Evolutionary conservation across 371 early-diverging fungal species (phyloP), one percentile per base, ranked within the genome.

Genomic region (Syncephalastrum racemosum): DNA sequence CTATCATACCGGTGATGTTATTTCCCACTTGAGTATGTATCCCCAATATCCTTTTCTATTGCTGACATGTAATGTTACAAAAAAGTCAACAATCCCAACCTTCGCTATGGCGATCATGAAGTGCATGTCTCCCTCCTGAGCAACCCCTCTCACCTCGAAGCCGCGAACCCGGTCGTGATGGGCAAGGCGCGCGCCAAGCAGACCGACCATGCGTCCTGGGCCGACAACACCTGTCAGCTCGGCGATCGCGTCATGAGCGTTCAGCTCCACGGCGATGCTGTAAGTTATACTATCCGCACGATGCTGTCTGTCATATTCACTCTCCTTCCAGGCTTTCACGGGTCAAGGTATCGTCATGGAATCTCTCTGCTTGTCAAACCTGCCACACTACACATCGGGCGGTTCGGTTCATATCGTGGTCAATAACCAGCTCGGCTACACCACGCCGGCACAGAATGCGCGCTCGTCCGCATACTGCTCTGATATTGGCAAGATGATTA

Each of bases 401-500:
- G 98, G 98, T 2, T 90, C 93, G 3, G 72, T 98, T 15, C 98
- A 98, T 66, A 82, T 98, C 59, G 94, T 98, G 24, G 95, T 98
- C 63, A 97, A 98, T 71, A 98, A 98, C 70, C 98, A 98, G 74
- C 80, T 97, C 31, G 98, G 98, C 15, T 98, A 94, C 75, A 98
- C 98, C 0, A 97, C 97, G 10, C 91, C 92, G 10, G 91, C 96
- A 8, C 87, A 85, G 63, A 94, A 93, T 65, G 92, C 95, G 0
- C 88, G 98, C 18, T 93, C 94, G 4, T 90, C 94, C 19, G 75
- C 83, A 12, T 97, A 98, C 73, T 88, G 92, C 39, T 91, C 92
- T 1, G 98, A 97, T 59, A 86, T 97, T 58, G 97, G 87, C 48
- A 98, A 98, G 72, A 91, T 93, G 85, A 91, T 97, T 71, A 89